phyloP scores from a whole-genome alignment of 495 filamentous ascomycete genomes.

The Penicillium cataractarum region DNA sequence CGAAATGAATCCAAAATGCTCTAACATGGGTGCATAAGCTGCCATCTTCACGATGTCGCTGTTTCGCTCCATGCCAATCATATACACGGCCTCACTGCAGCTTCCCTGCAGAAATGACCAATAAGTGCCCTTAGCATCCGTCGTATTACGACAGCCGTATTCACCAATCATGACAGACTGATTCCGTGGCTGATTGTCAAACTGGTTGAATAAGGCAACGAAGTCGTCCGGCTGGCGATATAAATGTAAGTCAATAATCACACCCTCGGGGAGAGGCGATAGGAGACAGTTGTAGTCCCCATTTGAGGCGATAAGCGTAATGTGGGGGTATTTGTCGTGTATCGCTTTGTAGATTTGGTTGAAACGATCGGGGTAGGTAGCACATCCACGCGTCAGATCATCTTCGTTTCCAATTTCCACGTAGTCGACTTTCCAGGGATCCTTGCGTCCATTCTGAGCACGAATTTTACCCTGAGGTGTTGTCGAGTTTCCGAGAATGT shows the following conservation, averaged over 20 bases:
- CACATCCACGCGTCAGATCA: conserved; percentile 45
- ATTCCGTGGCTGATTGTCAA: conserved; percentile 52
- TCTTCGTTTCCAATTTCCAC: conserved; percentile 63
- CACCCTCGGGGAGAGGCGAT: conserved; percentile 30
- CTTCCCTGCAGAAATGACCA: conserved; percentile 58
- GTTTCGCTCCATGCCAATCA: conserved; percentile 71
- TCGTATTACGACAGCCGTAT: conserved; percentile 59
- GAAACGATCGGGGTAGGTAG: conserved; percentile 50
- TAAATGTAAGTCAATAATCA: conserved; percentile 52
- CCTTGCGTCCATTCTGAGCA: conserved; percentile 44
- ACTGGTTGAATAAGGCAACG: conserved; percentile 57
- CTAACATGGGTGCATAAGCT: conserved; percentile 52
- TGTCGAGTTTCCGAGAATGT: conserved; percentile 31
- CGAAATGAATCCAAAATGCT: conserved; percentile 47
- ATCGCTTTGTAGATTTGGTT: conserved; percentile 49
- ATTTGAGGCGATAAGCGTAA: conserved; percentile 47
- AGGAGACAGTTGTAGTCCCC: conserved; percentile 38
- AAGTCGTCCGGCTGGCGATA: conserved; percentile 56
- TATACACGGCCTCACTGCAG: conserved; percentile 67
- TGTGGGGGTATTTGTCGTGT: conserved; percentile 47
- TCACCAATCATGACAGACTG: conserved; percentile 55
- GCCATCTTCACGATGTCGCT: conserved; percentile 58
- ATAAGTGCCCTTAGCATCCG: conserved; percentile 32
- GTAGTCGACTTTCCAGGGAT: conserved; percentile 52
- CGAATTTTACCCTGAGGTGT: conserved; percentile 48